Percentiles rank a stretch among this genome's conserved stretches.
Evolutionary conservation across 2,329 filamentous ascomycete species (phyloP).

Genomic region (Monosporascus sp.): DNA sequence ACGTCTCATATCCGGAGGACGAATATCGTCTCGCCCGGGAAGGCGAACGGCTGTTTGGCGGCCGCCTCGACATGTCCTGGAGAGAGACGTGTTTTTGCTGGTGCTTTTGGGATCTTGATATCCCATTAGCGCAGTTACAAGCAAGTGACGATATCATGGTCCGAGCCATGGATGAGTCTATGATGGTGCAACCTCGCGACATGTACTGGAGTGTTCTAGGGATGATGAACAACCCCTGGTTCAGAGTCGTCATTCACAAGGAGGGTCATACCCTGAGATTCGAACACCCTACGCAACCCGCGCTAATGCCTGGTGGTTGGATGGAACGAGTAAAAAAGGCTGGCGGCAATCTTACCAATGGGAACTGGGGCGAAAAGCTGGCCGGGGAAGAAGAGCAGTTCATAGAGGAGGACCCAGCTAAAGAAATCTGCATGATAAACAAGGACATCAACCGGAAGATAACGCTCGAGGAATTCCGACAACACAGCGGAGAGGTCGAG

Average conservation of each 20-base stretch:
- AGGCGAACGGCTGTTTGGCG: constrained; percentile 64
- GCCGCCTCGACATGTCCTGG: constrained; percentile 74
- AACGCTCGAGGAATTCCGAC: constrained; percentile 64
- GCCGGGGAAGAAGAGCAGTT: constrained; percentile 43
- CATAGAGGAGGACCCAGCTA: constrained; percentile 43
- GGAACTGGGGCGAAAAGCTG: constrained; percentile 75
- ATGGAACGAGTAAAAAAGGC: constrained; percentile 86
- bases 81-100: constrained; percentile 81
- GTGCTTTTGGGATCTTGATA: constrained; percentile 81
- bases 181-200: constrained; percentile 81
- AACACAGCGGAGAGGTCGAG: constrained; percentile 57
- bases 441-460: constrained; percentile 59
- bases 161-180: constrained; percentile 82
- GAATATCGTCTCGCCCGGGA: constrained; percentile 62
- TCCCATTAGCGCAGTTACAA: constrained; percentile 57
- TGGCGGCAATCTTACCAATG: constrained; percentile 75
- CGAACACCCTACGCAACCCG: constrained; percentile 83
- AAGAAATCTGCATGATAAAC: constrained; percentile 74
- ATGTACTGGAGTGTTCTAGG: constrained; percentile 96
- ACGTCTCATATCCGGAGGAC: constrained; percentile 81
- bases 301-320: constrained; percentile 75
- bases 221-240: constrained; percentile 99
- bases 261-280: constrained; percentile 64
- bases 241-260: constrained; percentile 69
- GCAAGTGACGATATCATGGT: constrained; percentile 70